Base-by-base conservation (phyloP, 495 filamentous ascomycete genomes). In the Xeromyces bisporus region DNA sequence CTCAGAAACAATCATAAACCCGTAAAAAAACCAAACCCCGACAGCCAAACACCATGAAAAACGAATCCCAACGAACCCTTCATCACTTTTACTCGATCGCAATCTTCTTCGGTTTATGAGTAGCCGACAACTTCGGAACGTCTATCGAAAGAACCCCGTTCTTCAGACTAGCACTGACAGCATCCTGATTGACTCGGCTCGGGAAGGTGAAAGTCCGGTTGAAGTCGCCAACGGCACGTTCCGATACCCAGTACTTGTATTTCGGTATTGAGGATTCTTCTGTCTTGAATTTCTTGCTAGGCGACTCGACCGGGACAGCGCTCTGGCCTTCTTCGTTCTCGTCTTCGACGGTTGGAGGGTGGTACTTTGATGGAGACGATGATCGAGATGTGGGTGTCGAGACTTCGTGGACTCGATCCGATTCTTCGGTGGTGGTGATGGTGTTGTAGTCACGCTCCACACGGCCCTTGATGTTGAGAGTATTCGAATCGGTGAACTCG, bases 151-250 rank as follows among this genome's bases (percentile, higher is more conserved):
- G 54, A 38, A 89, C 69, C 6, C 81, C 81, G 46, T 87, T 71
- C 56, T 75, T 77, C 44, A 87, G 46, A 30, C 53, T 69, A 8
- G 86, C 87, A 39, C 60, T 75, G 33, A 93, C 84, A 9, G 37
- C 50, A 27, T 93, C 78, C 40, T 82, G 73, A 48, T 93, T 73
- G 20, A 93, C 67, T 7, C 69, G 65, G 6, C 49, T 50, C 0
- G 82, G 71, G 65, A 96, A 93, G 32, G 47, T 68, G 63, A 94
- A 93, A 15, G 60, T 62, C 32, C 85, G 71, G 21, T 70, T 62
- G 64, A 93, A 96, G 31, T 78, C 64, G 40, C 86, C 87, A 31
- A 82, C 58, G 6, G 61, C 71, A 41, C 86, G 77, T 66, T 96
- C 87, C 15, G 66, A 65, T 26, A 77, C 65, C 82, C 80, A 89